Percentiles rank a stretch among this genome's conserved stretches.
Evolutionary conservation across 352 stramenopile species (phyloP).

Genomic region (Pythium volutum): DNA sequence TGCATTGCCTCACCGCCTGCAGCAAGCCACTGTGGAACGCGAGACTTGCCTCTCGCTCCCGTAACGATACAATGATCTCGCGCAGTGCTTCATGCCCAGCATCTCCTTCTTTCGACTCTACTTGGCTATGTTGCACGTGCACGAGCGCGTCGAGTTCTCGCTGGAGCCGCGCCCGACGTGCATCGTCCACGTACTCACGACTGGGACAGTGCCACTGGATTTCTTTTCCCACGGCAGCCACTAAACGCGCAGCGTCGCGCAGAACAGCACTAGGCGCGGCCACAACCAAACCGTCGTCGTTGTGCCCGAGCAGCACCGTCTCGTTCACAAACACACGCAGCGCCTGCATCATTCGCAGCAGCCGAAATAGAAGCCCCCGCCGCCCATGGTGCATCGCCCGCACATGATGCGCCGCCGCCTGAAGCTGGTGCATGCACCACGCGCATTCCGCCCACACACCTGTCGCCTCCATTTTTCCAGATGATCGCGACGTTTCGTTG

Average conservation of each 20-base stretch:
- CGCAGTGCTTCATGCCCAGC: not conserved
- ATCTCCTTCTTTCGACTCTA: not conserved
- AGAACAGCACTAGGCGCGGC: not conserved
- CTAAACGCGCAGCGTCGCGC: not conserved
- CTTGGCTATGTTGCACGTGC: not conserved
- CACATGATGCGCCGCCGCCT: not conserved
- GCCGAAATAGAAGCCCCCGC: not conserved
- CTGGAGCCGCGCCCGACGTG: not conserved
- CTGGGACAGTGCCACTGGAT: not conserved
- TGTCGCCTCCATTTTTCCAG: not conserved
- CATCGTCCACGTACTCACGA: not conserved
- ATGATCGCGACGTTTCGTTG: not conserved
- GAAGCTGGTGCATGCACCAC: conserved; percentile 15
- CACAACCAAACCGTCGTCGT: no score
- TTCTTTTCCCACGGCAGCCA: not conserved
- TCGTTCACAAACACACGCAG: conserved; percentile 4
- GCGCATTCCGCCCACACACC: conserved; percentile 7
- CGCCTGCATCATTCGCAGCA: conserved; percentile 8
- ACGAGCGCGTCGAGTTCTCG: not conserved
- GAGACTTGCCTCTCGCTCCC: not conserved
- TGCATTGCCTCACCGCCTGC: not conserved
- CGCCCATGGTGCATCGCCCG: not conserved
- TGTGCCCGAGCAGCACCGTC: not conserved
- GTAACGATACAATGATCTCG: not conserved
- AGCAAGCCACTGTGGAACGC: conserved; percentile 6